Percentiles rank a stretch among this genome's conserved stretches.
These are phyloP conservation scores for Sporothrix brunneoviolacea DNA, from an alignment of 2,329 filamentous ascomycete species.

Conservation along the genomic window DNA sequence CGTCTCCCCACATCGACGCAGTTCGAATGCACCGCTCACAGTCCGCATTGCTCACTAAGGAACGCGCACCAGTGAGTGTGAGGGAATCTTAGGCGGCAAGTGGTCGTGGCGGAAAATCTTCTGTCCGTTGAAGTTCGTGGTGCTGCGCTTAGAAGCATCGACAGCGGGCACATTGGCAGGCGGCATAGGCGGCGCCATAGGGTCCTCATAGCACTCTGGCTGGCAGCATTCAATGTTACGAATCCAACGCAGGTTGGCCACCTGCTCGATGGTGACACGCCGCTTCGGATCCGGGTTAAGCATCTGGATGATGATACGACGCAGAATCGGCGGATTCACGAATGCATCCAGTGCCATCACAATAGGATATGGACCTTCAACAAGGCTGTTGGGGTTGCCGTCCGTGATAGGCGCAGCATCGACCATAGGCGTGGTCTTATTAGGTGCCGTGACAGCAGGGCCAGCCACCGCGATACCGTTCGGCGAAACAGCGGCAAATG, in stretches of 20 bases:
- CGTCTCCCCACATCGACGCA: too few species aligned
- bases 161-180: slow-evolving; percentile 34
- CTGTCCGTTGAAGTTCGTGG: slow-evolving; percentile 34
- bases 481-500: neutral
- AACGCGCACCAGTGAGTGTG: slow-evolving; percentile 11
- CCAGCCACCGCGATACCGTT: neutral
- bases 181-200: slow-evolving; percentile 22
- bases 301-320: slow-evolving; percentile 71
- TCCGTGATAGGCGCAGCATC: slow-evolving; percentile 36
- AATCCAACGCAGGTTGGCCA: slow-evolving; percentile 65
- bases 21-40: neutral
- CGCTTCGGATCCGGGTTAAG: slow-evolving; percentile 68
- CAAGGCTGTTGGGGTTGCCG: slow-evolving; percentile 31
- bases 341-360: slow-evolving; percentile 57
- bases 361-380: slow-evolving; percentile 46
- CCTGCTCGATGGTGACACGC: slow-evolving; percentile 62
- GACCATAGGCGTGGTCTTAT: slow-evolving; percentile 22
- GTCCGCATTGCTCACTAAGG: neutral
- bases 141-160: slow-evolving; percentile 53
- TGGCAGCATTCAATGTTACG: slow-evolving; percentile 74
- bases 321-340: slow-evolving; percentile 61
- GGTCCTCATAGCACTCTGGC: slow-evolving; percentile 61
- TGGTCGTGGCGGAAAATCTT: slow-evolving; percentile 56
- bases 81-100: slow-evolving; percentile 39
- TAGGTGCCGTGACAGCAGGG: neutral